Conservation (phyloP, 225 moss, liverwort and hornwort genomes). For the Anthoceros angustus region DNA sequence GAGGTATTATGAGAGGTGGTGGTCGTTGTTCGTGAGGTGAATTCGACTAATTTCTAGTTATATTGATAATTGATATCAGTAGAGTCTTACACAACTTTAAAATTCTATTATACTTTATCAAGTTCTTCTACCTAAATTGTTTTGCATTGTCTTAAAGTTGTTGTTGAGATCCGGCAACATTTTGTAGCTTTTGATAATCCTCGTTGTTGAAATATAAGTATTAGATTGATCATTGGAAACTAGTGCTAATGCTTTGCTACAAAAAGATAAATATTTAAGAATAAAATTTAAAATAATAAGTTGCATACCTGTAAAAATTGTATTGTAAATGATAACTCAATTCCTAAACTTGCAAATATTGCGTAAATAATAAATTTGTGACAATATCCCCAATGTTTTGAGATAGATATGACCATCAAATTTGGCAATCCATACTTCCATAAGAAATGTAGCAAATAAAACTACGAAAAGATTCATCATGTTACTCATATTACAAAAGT, state of each 20-base stretch:
- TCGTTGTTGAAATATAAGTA: neutral
- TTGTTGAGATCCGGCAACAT: neutral
- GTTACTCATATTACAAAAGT: neutral
- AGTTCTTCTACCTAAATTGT: neutral
- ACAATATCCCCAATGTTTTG: neutral
- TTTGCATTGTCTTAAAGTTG: neutral
- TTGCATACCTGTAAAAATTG: neutral
- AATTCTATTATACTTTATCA: too few relatives aligned
- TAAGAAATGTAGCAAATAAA: neutral
- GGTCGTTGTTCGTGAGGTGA: neutral
- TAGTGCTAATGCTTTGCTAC: too few relatives aligned
- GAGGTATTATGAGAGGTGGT: neutral
- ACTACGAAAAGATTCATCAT: neutral
- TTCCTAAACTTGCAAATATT: neutral
- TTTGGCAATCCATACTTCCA: neutral
- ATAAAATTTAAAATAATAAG: too few relatives aligned
- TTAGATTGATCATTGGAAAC: neutral
- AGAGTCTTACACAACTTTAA: neutral
- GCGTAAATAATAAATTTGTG: neutral
- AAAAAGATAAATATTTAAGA: too few relatives aligned
- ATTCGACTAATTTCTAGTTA: neutral
- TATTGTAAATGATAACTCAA: neutral
- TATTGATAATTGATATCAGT: neutral
- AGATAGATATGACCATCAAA: neutral
- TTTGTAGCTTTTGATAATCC: neutral